Percentiles rank a stretch among this genome's conserved stretches.
Evolutionary conservation across 495 filamentous ascomycete genomes (phyloP).

Genomic region (Hypomontagnella submonticulosa): DNA sequence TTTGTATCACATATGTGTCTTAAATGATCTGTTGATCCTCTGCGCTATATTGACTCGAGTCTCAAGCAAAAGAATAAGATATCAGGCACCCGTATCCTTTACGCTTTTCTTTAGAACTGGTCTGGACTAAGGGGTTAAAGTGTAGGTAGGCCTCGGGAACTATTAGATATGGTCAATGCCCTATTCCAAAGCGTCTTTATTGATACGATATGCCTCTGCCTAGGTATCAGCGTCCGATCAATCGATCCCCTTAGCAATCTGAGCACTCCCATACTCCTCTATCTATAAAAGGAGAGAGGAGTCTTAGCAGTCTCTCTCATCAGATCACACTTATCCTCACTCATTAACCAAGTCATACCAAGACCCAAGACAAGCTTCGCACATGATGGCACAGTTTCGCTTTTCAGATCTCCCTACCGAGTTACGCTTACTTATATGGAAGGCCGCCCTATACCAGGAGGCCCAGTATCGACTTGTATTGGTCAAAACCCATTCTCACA

Average conservation of each 20-base stretch:
- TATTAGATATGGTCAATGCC: background rate
- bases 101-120: background rate
- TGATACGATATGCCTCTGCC: too few species aligned
- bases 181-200: too few species aligned
- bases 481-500: background rate
- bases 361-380: background rate
- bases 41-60: background rate
- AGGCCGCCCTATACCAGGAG: conserved; percentile 9
- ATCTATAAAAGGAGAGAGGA: conserved; percentile 1
- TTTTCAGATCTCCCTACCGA: conserved; percentile 8
- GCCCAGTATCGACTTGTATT: background rate
- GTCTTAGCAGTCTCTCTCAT: background rate
- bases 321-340: background rate
- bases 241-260: too few species aligned
- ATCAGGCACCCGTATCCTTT: conserved; percentile 1
- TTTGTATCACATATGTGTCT: background rate
- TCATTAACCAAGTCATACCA: background rate
- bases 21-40: conserved; percentile 11
- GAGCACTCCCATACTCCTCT: too few species aligned
- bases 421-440: conserved; percentile 17
- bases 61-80: background rate
- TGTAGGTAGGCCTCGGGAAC: conserved; percentile 1
- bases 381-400: conserved; percentile 20
- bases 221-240: too few species aligned
- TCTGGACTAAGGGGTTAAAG: too few species aligned